Conservation (phyloP, 257 asterid genomes). For the Rubia yunnanensis region DNA sequence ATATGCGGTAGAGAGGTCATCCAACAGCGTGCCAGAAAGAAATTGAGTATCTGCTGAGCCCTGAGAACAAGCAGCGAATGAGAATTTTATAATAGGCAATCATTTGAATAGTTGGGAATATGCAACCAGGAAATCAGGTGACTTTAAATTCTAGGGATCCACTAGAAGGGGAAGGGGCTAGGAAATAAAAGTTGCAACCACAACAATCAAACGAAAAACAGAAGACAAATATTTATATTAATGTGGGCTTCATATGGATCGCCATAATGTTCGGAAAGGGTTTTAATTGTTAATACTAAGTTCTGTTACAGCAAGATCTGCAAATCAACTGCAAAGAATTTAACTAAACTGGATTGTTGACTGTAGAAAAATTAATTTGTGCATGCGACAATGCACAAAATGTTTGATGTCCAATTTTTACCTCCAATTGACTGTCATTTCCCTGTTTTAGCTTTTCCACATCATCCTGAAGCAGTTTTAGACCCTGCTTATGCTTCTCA, state of each 20-base stretch:
- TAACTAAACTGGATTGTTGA: too few relatives aligned
- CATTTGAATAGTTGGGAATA: not conserved
- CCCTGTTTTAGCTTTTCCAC: constrained; percentile 50
- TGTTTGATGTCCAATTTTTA: not conserved
- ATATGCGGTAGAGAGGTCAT: constrained; percentile 61
- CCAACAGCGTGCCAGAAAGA: constrained; percentile 39
- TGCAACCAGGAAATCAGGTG: not conserved
- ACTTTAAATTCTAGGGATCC: not conserved
- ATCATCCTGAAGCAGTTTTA: constrained; percentile 50
- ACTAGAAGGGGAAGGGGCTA: not conserved
- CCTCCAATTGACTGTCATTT: constrained; percentile 39
- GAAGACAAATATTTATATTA: too few relatives aligned
- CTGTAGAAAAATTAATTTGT: too few relatives aligned
- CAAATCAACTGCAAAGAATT: too few relatives aligned
- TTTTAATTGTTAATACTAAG: too few relatives aligned
- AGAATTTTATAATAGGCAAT: not conserved
- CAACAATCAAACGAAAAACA: too few relatives aligned
- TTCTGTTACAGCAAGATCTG: too few relatives aligned
- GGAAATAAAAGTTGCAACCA: not conserved
- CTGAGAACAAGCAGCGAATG: constrained; percentile 7
- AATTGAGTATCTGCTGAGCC: constrained; percentile 34
- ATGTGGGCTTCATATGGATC: too few relatives aligned
- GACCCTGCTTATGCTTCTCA: constrained; percentile 61
- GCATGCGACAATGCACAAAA: too few relatives aligned
- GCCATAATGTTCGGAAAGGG: too few relatives aligned